phyloP scores from a whole-genome alignment of 2,329 filamentous ascomycete species.

The Phaeomoniella chlamydospora region DNA sequence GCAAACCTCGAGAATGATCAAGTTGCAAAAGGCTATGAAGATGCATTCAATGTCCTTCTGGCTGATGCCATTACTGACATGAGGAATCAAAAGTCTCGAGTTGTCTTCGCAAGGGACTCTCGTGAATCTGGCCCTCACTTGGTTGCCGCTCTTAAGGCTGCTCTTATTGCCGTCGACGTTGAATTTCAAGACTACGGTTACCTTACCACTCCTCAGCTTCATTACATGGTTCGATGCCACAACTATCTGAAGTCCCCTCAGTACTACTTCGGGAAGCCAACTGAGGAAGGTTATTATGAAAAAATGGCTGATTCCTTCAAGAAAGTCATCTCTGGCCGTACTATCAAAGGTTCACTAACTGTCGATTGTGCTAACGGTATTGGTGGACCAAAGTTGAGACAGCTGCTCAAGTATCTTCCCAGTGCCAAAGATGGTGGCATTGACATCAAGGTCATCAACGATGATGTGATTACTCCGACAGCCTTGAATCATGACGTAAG shows the following conservation, averaged over 20 bases:
- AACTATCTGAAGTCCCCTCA: constrained; percentile 83
- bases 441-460: constrained; percentile 78
- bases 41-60: constrained; percentile 60
- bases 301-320: constrained; percentile 80
- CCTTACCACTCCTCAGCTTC: constrained; percentile 91
- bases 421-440: constrained; percentile 51
- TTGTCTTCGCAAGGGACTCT: constrained; percentile 85
- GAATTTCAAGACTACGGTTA: constrained; percentile 76
- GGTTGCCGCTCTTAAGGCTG: constrained; percentile 63
- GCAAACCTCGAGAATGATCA: constrained; percentile 72
- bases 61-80: constrained; percentile 41
- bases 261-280: constrained; percentile 67
- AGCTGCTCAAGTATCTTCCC: constrained; percentile 73
- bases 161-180: constrained; percentile 60
- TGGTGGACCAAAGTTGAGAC: constrained; percentile 76
- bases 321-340: constrained; percentile 63
- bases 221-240: constrained; percentile 87
- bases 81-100: constrained; percentile 50
- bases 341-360: constrained; percentile 57
- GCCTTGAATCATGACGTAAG: constrained; percentile 74
- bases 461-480: constrained; percentile 82
- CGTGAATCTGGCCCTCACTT: constrained; percentile 80
- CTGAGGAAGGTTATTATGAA: constrained; percentile 86
- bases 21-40: constrained; percentile 61
- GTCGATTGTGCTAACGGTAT: constrained; percentile 97